These are phyloP conservation scores for Alternaria sp. DNA, from an alignment of 2,329 filamentous ascomycete genomes.

Conservation along the genomic window DNA sequence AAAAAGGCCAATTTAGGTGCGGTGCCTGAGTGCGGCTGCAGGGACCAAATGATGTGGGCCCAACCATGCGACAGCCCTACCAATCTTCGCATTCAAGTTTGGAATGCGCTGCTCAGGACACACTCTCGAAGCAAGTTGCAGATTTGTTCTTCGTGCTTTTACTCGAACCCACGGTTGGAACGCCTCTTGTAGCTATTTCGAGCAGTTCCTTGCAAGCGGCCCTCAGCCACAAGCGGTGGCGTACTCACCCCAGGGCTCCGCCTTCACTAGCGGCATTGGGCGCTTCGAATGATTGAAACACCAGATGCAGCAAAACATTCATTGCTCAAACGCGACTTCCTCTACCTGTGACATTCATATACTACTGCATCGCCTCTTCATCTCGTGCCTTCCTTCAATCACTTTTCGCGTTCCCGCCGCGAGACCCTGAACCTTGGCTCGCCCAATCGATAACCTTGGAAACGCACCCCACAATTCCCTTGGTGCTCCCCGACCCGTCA, in stretches of 20 bases:
- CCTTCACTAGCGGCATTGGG: conserved; percentile 29
- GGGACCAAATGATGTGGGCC: conserved; percentile 20
- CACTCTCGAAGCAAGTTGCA: neutral
- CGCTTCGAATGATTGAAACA: conserved; percentile 28
- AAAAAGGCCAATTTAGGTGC: neutral
- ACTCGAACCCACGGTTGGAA: neutral
- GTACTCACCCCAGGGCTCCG: conserved; percentile 19
- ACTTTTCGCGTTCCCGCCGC: neutral
- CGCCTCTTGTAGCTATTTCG: neutral
- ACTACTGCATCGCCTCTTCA: neutral
- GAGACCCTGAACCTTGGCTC: neutral
- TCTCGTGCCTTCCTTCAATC: neutral
- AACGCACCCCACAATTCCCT: conserved; percentile 18
- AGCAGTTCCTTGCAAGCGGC: neutral
- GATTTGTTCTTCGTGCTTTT: neutral
- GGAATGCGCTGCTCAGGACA: neutral
- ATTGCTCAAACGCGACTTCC: conserved; percentile 26
- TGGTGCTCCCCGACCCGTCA: conserved; percentile 12
- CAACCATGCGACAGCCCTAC: conserved; percentile 1
- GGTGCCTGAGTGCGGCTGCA: conserved; percentile 22
- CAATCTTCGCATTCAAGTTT: neutral
- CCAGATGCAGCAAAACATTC: conserved; percentile 20
- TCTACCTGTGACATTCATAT: conserved; percentile 13
- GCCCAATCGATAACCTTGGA: conserved; percentile 18
- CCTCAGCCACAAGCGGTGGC: conserved; percentile 9